These are phyloP conservation scores for Lepidium sativum DNA, from an alignment of 345 rosid genomes.

Conservation along the genomic window DNA sequence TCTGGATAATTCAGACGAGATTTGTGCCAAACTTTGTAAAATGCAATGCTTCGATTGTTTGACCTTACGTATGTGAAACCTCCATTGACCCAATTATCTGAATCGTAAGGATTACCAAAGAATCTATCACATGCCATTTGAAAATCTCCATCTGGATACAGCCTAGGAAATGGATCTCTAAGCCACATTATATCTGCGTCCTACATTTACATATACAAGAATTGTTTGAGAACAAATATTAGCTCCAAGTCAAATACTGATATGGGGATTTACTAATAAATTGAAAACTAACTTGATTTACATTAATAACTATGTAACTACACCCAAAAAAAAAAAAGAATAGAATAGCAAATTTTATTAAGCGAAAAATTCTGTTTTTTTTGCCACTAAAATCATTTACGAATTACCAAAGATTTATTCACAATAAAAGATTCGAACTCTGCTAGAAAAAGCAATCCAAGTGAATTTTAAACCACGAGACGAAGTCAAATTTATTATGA, in stretches of 20 bases:
- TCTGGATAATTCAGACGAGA: conserved; percentile 43
- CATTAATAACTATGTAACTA: not conserved
- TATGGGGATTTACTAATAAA: not conserved
- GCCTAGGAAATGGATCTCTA: conserved; percentile 60
- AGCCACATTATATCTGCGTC: conserved; percentile 87
- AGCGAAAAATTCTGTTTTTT: too few relatives aligned
- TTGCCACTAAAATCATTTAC: too few relatives aligned
- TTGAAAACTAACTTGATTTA: not conserved
- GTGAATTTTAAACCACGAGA: too few relatives aligned
- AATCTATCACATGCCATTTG: conserved; percentile 78
- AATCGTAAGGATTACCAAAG: conserved; percentile 30
- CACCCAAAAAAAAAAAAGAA: not conserved
- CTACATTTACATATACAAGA: conserved; percentile 21
- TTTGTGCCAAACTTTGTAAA: conserved; percentile 61
- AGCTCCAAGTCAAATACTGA: not conserved
- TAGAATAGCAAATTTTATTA: not conserved
- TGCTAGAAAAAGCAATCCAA: too few relatives aligned
- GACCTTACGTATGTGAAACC: conserved; percentile 64
- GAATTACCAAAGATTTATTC: too few relatives aligned
- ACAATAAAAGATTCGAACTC: too few relatives aligned
- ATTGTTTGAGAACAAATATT: not conserved
- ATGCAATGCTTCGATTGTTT: conserved; percentile 39
- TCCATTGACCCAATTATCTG: conserved; percentile 49
- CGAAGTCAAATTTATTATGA: too few relatives aligned
- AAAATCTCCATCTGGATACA: conserved; percentile 53